These are phyloP conservation scores for Starmerella vaccinii DNA, from an alignment of 805 yeast genomes.

Conservation along the genomic window DNA sequence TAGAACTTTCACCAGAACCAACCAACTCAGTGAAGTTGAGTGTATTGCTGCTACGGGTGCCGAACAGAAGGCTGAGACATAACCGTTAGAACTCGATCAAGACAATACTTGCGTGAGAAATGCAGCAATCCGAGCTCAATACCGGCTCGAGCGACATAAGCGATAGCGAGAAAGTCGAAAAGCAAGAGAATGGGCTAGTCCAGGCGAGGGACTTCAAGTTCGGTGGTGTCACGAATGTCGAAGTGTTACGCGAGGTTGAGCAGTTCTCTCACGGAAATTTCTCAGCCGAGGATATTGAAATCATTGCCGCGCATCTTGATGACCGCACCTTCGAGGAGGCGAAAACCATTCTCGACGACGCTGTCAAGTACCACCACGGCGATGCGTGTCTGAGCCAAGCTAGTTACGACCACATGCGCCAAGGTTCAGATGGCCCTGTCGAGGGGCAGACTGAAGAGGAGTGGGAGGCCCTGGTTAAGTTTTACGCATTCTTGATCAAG, in stretches of 20 bases:
- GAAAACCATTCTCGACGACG: conserved; percentile 33
- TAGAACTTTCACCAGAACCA: too few species aligned
- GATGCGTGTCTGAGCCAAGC: conserved; percentile 41
- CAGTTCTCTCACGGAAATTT: conserved; percentile 1
- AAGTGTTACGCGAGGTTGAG: neutral
- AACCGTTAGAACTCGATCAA: conserved; percentile 23
- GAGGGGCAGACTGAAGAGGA: conserved; percentile 19
- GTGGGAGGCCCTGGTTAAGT: conserved; percentile 20
- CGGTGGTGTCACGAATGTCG: neutral
- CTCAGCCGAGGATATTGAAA: conserved; percentile 10
- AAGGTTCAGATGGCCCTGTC: conserved; percentile 18
- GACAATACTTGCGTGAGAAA: conserved; percentile 24
- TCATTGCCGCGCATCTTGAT: conserved; percentile 20
- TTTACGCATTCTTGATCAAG: conserved; percentile 36
- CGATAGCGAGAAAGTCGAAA: neutral
- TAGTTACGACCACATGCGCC: conserved; percentile 32
- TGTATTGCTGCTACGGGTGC: conserved; percentile 23
- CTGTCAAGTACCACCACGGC: conserved; percentile 36
- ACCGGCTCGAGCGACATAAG: neutral
- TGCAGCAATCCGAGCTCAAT: neutral
- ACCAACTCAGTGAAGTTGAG: too few species aligned
- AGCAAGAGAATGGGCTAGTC: neutral
- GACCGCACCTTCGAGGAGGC: conserved; percentile 33
- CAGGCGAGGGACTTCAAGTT: neutral
- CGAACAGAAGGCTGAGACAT: conserved; percentile 13